These are phyloP conservation scores for Didymella keratinophila DNA, from an alignment of 2,329 filamentous ascomycete genomes.

Conservation along the genomic window DNA sequence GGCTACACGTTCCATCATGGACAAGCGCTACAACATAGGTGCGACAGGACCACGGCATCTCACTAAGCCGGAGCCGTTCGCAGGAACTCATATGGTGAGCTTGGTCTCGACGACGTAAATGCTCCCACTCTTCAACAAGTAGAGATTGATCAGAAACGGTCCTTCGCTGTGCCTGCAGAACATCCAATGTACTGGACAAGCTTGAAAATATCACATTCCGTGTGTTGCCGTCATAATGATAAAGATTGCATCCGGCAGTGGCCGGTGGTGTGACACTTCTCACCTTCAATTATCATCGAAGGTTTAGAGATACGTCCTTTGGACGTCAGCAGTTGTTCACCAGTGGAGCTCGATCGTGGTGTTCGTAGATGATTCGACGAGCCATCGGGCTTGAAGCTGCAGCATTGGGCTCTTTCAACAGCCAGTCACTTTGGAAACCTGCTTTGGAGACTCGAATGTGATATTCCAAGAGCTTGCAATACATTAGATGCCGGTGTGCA, in stretches of 20 bases:
- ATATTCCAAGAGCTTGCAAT: not conserved
- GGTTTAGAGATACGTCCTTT: not conserved
- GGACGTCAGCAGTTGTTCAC: conserved; percentile 2
- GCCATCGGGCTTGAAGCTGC: not conserved
- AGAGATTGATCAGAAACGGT: no score
- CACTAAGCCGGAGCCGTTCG: no score
- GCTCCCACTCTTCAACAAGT: no score
- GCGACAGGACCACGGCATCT: no score
- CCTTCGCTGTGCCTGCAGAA: not conserved
- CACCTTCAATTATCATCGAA: not conserved
- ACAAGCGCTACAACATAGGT: no score
- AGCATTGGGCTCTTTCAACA: not conserved
- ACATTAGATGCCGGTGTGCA: not conserved
- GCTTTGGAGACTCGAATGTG: not conserved
- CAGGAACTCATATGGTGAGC: no score
- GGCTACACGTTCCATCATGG: no score
- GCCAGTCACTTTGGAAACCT: not conserved
- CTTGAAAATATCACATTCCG: not conserved
- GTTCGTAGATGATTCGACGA: conserved; percentile 5
- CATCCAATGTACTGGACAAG: not conserved
- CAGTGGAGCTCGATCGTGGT: conserved; percentile 5
- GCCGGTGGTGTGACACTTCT: conserved; percentile 1
- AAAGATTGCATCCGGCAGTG: not conserved
- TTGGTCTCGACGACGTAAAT: not conserved
- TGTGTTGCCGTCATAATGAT: not conserved